Evolutionary conservation across 768 basidiomycete species (phyloP).

Genomic region (Amanita phalloides): DNA sequence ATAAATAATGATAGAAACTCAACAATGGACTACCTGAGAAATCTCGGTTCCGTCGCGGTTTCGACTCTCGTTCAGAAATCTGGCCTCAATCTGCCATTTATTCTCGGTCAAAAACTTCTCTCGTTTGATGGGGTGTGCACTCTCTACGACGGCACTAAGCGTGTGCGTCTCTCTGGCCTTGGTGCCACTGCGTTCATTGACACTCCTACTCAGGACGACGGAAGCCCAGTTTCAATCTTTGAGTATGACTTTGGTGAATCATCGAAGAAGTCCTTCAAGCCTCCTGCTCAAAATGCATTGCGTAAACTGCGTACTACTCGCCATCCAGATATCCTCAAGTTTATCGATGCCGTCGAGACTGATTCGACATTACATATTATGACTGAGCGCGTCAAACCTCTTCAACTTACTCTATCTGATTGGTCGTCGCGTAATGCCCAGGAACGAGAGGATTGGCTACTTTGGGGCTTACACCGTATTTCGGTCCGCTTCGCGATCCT

Average conservation of each 20-base stretch:
- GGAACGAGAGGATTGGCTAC: conserved; percentile 76
- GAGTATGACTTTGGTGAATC: conserved; percentile 74
- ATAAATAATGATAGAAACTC: neutral
- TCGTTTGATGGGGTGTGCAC: conserved; percentile 72
- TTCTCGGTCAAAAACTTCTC: conserved; percentile 62
- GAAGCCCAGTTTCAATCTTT: conserved; percentile 78
- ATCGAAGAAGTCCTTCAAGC: conserved; percentile 45
- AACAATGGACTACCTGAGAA: conserved; percentile 74
- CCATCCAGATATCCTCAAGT: conserved; percentile 94
- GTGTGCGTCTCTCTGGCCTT: conserved; percentile 34
- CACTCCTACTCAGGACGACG: conserved; percentile 63
- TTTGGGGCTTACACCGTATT: conserved; percentile 90
- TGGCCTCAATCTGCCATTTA: conserved; percentile 82
- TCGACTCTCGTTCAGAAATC: conserved; percentile 90
- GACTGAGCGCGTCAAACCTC: conserved; percentile 85
- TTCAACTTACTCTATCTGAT: conserved; percentile 48
- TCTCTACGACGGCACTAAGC: conserved; percentile 80
- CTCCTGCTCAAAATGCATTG: conserved; percentile 81
- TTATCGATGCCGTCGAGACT: conserved; percentile 88
- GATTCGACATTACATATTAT: conserved; percentile 84
- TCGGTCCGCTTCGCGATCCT: conserved; percentile 37
- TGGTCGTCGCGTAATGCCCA: conserved; percentile 53
- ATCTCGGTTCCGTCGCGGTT: conserved; percentile 76
- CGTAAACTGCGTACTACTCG: conserved; percentile 84
- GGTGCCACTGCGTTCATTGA: conserved; percentile 1